These are phyloP conservation scores for Xylaria sp. DNA, from an alignment of 2,329 filamentous ascomycete genomes.

Conservation along the genomic window DNA sequence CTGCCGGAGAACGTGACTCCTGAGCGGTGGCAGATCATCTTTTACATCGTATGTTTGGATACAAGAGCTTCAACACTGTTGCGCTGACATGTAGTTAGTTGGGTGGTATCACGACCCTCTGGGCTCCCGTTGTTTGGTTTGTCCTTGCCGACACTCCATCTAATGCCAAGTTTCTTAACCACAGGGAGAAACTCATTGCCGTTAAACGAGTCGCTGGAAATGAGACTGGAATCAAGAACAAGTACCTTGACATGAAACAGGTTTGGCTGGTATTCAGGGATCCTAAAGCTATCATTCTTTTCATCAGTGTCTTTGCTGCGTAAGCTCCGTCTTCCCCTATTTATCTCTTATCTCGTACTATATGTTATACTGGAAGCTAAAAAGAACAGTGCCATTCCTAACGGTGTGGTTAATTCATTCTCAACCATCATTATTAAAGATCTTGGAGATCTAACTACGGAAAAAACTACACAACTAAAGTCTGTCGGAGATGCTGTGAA, in stretches of 20 bases:
- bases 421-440: slow-evolving; percentile 52
- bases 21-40: slow-evolving; percentile 51
- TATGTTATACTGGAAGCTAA: neutral
- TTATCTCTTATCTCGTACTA: too few relatives aligned
- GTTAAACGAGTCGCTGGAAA: slow-evolving; percentile 49
- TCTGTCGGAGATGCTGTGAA: slow-evolving; percentile 54
- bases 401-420: slow-evolving; percentile 52
- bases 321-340: neutral
- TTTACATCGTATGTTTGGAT: slow-evolving; percentile 44
- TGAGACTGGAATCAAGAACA: slow-evolving; percentile 53
- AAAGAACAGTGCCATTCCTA: slow-evolving; percentile 42
- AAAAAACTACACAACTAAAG: slow-evolving; percentile 51
- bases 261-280: slow-evolving; percentile 45
- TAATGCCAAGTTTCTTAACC: slow-evolving; percentile 48
- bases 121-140: slow-evolving; percentile 49
- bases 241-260: slow-evolving; percentile 48
- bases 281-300: slow-evolving; percentile 49
- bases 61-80: too few relatives aligned
- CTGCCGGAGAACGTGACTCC: slow-evolving; percentile 45
- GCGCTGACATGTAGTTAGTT: slow-evolving; percentile 32
- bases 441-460: slow-evolving; percentile 49
- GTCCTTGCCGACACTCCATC: slow-evolving; percentile 50
- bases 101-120: slow-evolving; percentile 50
- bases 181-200: slow-evolving; percentile 48
- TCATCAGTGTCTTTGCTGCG: slow-evolving; percentile 40